Evolutionary conservation across 768 basidiomycete species (phyloP), one percentile per base, ranked within the genome.

Genomic region (Coprinopsis strossmayeri): DNA sequence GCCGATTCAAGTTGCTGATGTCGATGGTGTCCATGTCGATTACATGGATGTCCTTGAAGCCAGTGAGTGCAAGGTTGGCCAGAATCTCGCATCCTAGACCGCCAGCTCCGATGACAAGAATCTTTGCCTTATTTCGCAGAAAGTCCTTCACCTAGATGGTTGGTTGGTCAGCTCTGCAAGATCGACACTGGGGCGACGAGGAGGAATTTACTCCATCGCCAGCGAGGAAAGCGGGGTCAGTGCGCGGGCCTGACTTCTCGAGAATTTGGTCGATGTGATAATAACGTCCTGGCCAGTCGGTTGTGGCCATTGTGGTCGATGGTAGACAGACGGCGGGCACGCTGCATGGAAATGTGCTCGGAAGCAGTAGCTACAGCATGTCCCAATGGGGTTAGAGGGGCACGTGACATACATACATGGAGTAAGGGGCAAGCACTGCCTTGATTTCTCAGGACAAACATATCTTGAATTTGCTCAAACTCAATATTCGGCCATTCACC

Each of bases 21-120:
- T 99, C 95, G 64, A 98, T 99, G 13, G 95, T 97, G 73, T 99
- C 95, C 94, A 99, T 98, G 74, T 99, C 96, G 62, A 99, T 98
- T 52, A 99, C 94, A 73, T 97, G 92, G 56, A 98, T 96, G 60
- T 98, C 90, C 67, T 87, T 90, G 82, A 98, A 99, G 21, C 96
- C 96, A 38, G 91, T 87, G 56, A 98, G 69, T 20, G 96, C 95
- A 43, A 99, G 79, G 67, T 98, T 96, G 51, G 94, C 89, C 34
- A 99, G 75, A 56, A 98, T 98, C 73, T 99, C 96, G 67, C 88
- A 99, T 10, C 96, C 96, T 34, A 99, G 72, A 48, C 96, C 96
- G 27, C 96, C 96, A 24, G 96, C 96, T 26, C 96, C 96, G 59
- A 99, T 98, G 55, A 98, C 95, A 35, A 98, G 79, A 57, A 97